A percentile compares a stretch with the other conserved stretches of the same genome.
Conservation (phyloP, 805 yeast species). For the Ogataea thermomethanolica region DNA sequence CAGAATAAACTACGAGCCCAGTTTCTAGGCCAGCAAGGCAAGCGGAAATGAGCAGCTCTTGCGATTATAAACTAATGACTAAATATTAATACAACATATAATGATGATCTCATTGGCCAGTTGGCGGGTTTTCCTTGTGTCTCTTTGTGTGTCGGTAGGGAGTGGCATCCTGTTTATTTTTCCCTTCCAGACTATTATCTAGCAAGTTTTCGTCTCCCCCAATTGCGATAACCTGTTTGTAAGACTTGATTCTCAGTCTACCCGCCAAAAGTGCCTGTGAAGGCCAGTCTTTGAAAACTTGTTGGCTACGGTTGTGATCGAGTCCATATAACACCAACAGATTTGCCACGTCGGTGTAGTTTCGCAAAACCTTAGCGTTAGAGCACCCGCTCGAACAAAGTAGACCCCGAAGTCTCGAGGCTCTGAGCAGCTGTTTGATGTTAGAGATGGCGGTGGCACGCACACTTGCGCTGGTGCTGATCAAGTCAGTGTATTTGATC, state of each 20-base stretch:
- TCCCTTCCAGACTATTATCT: conserved; percentile 26
- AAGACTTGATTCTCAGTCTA: conserved; percentile 64
- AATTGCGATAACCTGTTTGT: conserved; percentile 67
- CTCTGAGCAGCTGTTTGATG: conserved; percentile 69
- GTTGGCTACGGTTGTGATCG: conserved; percentile 55
- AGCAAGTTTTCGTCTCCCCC: conserved; percentile 44
- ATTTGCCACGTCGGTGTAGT: conserved; percentile 63
- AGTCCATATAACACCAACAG: conserved; percentile 69
- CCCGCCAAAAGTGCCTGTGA: conserved; percentile 69
- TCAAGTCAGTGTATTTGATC: conserved; percentile 58
- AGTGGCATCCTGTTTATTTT: conserved; percentile 11
- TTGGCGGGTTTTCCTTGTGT: conserved; percentile 15
- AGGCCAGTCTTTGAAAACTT: conserved; percentile 57
- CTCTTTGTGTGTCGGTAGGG: conserved; percentile 4
- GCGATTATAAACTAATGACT: neutral
- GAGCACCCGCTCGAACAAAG: conserved; percentile 75
- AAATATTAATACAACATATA: neutral
- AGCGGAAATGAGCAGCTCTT: conserved; percentile 1
- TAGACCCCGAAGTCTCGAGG: conserved; percentile 77
- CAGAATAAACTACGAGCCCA: conserved; percentile 26
- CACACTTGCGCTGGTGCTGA: conserved; percentile 30
- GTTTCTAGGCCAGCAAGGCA: conserved; percentile 15
- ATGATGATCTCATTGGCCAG: conserved; percentile 17
- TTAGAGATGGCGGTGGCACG: conserved; percentile 69
- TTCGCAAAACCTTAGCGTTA: conserved; percentile 45